Percentiles rank a stretch among this genome's conserved stretches.
These are phyloP conservation scores for Aspergillus flavus DNA, from an alignment of 2,329 filamentous ascomycete species.

Conservation along the genomic window DNA sequence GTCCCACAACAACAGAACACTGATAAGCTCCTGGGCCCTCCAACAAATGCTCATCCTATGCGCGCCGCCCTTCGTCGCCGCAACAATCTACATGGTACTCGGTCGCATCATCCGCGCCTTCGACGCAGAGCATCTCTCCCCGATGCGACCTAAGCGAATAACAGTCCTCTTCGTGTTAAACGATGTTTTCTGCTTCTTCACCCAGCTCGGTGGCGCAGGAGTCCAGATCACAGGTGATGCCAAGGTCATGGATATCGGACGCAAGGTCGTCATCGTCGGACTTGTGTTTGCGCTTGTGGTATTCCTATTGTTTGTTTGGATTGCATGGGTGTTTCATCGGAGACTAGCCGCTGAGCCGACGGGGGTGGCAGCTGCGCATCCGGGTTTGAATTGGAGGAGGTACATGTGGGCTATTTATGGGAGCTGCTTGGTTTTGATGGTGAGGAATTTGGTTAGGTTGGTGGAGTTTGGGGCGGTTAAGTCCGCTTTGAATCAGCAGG, in stretches of 20 bases:
- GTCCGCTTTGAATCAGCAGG: constrained; percentile 33
- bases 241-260: constrained; percentile 24
- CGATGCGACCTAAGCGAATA: constrained; percentile 38
- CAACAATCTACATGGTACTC: constrained; percentile 42
- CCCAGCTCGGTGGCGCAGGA: constrained; percentile 37
- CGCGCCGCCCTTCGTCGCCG: constrained; percentile 45
- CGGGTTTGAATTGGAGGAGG: constrained; percentile 25
- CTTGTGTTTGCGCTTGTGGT: constrained; percentile 33
- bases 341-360: constrained; percentile 22
- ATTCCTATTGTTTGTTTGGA: constrained; percentile 29
- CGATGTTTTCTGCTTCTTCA: constrained; percentile 38
- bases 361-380: constrained; percentile 16
- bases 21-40: constrained; percentile 35
- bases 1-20: constrained; percentile 31
- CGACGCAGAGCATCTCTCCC: constrained; percentile 37
- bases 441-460: constrained; percentile 38
- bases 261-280: constrained; percentile 31
- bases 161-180: constrained; percentile 43
- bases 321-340: constrained; percentile 29
- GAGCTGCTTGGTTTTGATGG: constrained; percentile 36
- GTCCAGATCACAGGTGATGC: constrained; percentile 30
- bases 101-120: constrained; percentile 42
- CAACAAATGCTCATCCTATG: constrained; percentile 45
- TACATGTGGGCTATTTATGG: constrained; percentile 10
- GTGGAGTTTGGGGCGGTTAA: constrained; percentile 24